Conservation (phyloP, 2,329 filamentous ascomycete genomes). For the Aspergillus glaucus region DNA sequence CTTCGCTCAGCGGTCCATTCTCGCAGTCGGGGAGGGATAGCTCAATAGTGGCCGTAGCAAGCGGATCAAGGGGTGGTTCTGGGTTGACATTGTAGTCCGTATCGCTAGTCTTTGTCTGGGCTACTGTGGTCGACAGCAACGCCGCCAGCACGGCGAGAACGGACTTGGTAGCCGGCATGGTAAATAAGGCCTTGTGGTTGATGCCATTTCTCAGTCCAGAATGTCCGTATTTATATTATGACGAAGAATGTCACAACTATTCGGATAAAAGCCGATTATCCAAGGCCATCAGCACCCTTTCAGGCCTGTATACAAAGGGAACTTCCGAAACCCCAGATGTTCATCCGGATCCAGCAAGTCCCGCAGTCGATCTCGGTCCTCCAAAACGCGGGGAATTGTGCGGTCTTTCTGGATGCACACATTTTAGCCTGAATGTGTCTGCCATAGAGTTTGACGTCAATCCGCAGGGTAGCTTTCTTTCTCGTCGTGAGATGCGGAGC, state of each 20-base stretch:
- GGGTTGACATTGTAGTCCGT: slow-evolving; percentile 24
- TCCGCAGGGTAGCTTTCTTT: no score
- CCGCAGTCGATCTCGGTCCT: slow-evolving; percentile 14
- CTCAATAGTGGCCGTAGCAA: slow-evolving; percentile 11
- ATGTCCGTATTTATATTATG: neutral
- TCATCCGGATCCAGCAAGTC: slow-evolving; percentile 12
- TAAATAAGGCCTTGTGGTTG: neutral
- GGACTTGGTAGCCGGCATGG: slow-evolving; percentile 13
- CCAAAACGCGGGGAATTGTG: neutral
- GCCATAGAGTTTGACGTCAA: no score
- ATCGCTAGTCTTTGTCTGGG: slow-evolving; percentile 22
- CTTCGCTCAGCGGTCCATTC: slow-evolving; percentile 46
- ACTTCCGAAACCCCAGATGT: slow-evolving; percentile 6
- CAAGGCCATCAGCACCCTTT: neutral
- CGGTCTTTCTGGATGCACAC: neutral
- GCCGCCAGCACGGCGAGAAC: slow-evolving; percentile 15
- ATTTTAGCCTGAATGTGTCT: neutral
- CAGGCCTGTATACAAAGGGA: neutral
- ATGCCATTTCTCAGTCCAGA: neutral
- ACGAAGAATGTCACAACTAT: neutral
- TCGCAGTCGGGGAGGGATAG: slow-evolving; percentile 45
- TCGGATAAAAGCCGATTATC: slow-evolving; percentile 2
- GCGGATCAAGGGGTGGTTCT: slow-evolving; percentile 11
- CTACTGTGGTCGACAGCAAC: slow-evolving; percentile 15
- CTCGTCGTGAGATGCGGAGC: no score